Base-by-base conservation (phyloP, 108 stramenopile species). In the Cylindrotheca fusiformis region DNA sequence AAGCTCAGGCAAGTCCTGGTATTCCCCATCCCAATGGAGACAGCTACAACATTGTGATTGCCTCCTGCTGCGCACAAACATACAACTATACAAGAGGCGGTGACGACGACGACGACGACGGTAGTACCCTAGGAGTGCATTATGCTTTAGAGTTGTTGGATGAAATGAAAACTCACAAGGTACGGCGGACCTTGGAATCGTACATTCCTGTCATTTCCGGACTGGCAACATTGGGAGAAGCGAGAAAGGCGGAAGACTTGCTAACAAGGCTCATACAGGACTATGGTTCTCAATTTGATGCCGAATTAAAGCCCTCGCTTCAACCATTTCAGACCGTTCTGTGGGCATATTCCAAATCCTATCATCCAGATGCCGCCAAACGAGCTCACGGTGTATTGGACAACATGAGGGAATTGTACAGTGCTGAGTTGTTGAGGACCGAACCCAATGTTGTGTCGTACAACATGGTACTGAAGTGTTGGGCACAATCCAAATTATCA, bases 11-110 rank as follows among this genome's bases (percentile, higher is more conserved):
- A 12, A 58, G 59, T 21, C 4, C 21, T 2, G 4, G 27, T 6
- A 33, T 72, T n/a, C 72, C 71, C 14, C 6, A 52, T 28, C 88
- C 86, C 1, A 72, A 77, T 61, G 52, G 57, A 14, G 60, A 64
- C 0, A 71, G 55, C 20, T 82, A 70, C 65, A 84, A 87, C 52
- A 61, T 80, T 8, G 71, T 74, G 1, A 27, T 74, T 48, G 44
- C 58, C 18, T 27, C 30, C 21, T 72, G 63, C 58, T 28, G 52
- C 29, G 4, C 17, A 22, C 21, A 31, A 0, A 20, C 57, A 22
- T n/a, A 45, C 20, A 19, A 8, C n/a, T 12, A 36, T 4, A 5
- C 27, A 20, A 22, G 22, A 29, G 6, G 22, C 20, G 27, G 27
- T 8, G 18, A 27, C 29, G 2, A 14, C 19, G n/a, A n/a, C n/a